Conservation (phyloP, 768 basidiomycete genomes). For the Pilatotrama ljubarskyi region DNA sequence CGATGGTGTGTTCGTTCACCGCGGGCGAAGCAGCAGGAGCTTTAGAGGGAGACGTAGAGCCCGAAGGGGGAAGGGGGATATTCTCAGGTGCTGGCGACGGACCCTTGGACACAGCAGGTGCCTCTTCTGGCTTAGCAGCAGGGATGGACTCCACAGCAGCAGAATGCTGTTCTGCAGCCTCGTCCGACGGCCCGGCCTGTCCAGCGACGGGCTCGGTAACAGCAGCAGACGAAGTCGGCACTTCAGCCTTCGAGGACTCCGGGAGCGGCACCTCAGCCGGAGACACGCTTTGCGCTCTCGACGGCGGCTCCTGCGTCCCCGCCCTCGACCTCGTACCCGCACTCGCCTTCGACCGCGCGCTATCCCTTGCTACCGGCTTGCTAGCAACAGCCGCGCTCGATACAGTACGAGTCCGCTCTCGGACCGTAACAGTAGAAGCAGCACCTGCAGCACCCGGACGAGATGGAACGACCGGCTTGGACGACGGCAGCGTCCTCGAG, state of each 20-base stretch:
- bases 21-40: neutral
- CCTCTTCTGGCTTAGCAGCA: neutral
- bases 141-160: neutral
- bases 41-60: neutral
- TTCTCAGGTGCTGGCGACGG: neutral
- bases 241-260: slow-evolving; percentile 1
- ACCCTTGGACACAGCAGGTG: neutral
- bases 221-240: neutral
- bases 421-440: slow-evolving; percentile 6
- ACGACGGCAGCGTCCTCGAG: neutral
- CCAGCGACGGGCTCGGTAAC: neutral
- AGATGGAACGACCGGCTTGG: neutral
- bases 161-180: neutral
- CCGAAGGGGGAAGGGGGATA: slow-evolving; percentile 2
- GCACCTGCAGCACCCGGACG: neutral
- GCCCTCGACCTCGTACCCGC: slow-evolving; percentile 7
- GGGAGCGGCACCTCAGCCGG: slow-evolving; percentile 18
- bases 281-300: slow-evolving; percentile 3
- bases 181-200: neutral
- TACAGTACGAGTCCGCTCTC: slow-evolving; percentile 5
- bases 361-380: no score
- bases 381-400: neutral
- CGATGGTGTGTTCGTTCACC: no score
- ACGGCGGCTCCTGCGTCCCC: slow-evolving; percentile 6
- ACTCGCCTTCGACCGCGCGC: neutral